Evolutionary conservation across 768 basidiomycete species (phyloP).

Genomic region (Tulasnella sp.): DNA sequence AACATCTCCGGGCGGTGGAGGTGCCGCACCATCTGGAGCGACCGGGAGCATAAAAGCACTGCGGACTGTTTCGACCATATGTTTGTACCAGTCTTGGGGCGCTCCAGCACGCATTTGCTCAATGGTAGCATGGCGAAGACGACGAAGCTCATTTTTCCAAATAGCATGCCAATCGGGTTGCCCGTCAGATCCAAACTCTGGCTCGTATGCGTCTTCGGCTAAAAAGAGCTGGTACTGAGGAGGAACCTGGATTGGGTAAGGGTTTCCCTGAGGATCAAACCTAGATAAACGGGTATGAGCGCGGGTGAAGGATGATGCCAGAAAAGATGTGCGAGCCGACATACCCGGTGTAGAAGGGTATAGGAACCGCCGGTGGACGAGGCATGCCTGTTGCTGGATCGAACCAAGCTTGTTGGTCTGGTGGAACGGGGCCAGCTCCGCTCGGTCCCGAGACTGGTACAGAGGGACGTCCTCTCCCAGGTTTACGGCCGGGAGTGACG

Average conservation of each 20-base stretch:
- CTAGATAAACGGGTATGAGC: conserved; percentile 13
- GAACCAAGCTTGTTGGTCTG: conserved; percentile 16
- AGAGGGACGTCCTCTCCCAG: conserved; percentile 22
- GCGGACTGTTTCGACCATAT: conserved; percentile 79
- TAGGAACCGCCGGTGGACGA: conserved; percentile 7
- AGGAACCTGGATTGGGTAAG: conserved; percentile 25
- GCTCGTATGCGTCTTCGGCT: conserved; percentile 27
- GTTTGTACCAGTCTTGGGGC: conserved; percentile 79
- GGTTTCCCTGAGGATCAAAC: conserved; percentile 28
- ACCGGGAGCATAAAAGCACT: conserved; percentile 42
- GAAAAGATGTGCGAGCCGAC: not conserved
- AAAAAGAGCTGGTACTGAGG: conserved; percentile 12
- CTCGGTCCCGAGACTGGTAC: not conserved
- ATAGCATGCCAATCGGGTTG: conserved; percentile 57
- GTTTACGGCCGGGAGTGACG: conserved; percentile 16
- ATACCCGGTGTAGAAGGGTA: conserved; percentile 1
- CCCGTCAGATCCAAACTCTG: conserved; percentile 11
- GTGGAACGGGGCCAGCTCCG: conserved; percentile 1
- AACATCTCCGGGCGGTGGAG: not conserved
- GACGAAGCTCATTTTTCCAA: conserved; percentile 75
- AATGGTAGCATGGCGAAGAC: conserved; percentile 67
- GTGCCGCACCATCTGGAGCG: not conserved
- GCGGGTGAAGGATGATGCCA: not conserved
- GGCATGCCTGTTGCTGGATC: not conserved
- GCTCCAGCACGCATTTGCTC: conserved; percentile 80